A percentile compares a stretch with the other conserved stretches of the same genome.
These are phyloP conservation scores for Pugionium cornutum DNA, from an alignment of 345 rosid species.

Conservation along the genomic window DNA sequence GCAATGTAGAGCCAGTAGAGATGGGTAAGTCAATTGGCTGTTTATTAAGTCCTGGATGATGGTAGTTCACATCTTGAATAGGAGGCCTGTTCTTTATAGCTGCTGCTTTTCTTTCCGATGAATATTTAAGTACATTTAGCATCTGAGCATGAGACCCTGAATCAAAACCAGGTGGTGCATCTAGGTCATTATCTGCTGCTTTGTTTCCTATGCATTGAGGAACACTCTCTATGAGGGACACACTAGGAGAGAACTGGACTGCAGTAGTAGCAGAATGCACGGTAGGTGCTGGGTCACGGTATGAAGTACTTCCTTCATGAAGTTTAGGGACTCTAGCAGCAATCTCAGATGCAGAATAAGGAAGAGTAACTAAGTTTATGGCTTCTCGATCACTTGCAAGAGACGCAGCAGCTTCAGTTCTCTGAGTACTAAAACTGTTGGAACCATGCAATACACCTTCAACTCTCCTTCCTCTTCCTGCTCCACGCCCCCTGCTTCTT, in stretches of 20 bases:
- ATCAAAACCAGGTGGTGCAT: constrained; percentile 47
- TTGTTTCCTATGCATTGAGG: constrained; percentile 18
- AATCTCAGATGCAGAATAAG: constrained; percentile 39
- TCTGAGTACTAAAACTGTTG: constrained; percentile 34
- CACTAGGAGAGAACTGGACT: constrained; percentile 28
- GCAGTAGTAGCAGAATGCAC: constrained; percentile 36
- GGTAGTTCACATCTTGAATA: constrained; percentile 43
- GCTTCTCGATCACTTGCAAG: constrained; percentile 37
- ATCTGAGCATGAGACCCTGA: constrained; percentile 42
- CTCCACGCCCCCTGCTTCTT: constrained; percentile 36
- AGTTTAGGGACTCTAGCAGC: constrained; percentile 32
- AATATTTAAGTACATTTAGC: constrained; percentile 37
- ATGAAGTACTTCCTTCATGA: constrained; percentile 43
- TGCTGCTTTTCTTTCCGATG: constrained; percentile 32
- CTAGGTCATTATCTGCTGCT: constrained; percentile 33
- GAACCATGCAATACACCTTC: constrained; percentile 34
- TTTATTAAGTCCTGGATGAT: constrained; percentile 41
- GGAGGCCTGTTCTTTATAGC: constrained; percentile 44
- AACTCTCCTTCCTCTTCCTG: constrained; percentile 33
- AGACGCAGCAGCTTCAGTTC: constrained; percentile 28
- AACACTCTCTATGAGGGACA: constrained; percentile 13
- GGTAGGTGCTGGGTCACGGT: constrained; percentile 35
- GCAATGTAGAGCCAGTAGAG: constrained; percentile 33
- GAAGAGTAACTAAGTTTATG: constrained; percentile 20
- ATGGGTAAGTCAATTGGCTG: constrained; percentile 23